phyloP scores from a whole-genome alignment of 495 filamentous ascomycete species.

The Neurospora sp. region DNA sequence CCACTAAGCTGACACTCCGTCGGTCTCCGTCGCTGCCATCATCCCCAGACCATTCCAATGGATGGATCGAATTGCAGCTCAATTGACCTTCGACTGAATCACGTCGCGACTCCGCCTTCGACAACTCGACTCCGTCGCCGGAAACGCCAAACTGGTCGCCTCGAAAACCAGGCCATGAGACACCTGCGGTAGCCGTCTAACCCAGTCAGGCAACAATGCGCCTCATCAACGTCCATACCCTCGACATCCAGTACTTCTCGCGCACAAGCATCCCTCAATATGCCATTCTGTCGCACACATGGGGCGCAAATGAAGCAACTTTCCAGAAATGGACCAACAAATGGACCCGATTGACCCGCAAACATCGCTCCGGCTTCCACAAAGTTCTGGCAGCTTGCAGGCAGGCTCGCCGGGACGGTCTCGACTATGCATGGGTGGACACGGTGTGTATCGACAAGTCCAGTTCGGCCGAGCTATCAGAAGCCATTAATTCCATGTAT shows the following conservation, averaged over 20 bases:
- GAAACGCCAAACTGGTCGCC: not conserved
- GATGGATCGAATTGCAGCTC: not conserved
- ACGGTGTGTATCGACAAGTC: slow-evolving; percentile 38
- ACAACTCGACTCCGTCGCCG: not conserved
- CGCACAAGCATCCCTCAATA: slow-evolving; percentile 16
- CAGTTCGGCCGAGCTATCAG: slow-evolving; percentile 32
- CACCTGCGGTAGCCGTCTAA: not conserved
- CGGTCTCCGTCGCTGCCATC: not conserved
- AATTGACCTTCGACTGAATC: not conserved
- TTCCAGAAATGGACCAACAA: slow-evolving; percentile 20
- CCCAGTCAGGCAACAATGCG: slow-evolving; percentile 11
- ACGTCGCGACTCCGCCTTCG: not conserved
- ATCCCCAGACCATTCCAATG: not conserved
- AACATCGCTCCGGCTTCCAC: slow-evolving; percentile 19
- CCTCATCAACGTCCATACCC: slow-evolving; percentile 21
- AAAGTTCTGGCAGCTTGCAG: slow-evolving; percentile 16
- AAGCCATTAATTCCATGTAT: slow-evolving; percentile 37
- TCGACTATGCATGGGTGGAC: slow-evolving; percentile 28
- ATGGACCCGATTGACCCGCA: slow-evolving; percentile 7
- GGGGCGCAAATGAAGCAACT: slow-evolving; percentile 21
- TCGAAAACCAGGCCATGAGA: not conserved
- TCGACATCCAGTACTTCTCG: slow-evolving; percentile 21
- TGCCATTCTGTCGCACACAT: slow-evolving; percentile 30
- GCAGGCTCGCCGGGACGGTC: slow-evolving; percentile 7
- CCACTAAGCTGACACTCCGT: not conserved